These are phyloP conservation scores for Xylariaceae sp. DNA, from an alignment of 2,329 filamentous ascomycete species.

Conservation along the genomic window DNA sequence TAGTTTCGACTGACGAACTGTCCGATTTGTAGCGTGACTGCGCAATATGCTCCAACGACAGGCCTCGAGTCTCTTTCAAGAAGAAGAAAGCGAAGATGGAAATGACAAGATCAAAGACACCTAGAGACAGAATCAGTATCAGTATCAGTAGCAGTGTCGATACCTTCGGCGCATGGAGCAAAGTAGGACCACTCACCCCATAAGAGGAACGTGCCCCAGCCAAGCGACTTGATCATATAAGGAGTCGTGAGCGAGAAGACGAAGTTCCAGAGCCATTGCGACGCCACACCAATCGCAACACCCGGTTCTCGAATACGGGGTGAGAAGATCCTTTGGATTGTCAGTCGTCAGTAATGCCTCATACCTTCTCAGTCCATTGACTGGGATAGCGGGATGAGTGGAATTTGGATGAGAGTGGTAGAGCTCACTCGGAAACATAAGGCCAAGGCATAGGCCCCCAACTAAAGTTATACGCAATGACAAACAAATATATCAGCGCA, in stretches of 20 bases:
- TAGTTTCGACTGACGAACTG: constrained; percentile 9
- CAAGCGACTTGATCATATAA: constrained; percentile 43
- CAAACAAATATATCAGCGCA: constrained; percentile 49
- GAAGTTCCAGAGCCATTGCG: constrained; percentile 47
- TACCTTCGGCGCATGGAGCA: not conserved
- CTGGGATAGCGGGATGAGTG: not conserved
- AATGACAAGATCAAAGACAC: constrained; percentile 39
- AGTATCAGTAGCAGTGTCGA: not conserved
- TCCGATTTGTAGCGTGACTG: constrained; percentile 26
- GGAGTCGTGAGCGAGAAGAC: constrained; percentile 44
- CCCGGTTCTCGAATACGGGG: constrained; percentile 44
- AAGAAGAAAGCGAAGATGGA: constrained; percentile 43
- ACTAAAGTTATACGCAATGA: constrained; percentile 46
- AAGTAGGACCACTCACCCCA: constrained; percentile 32
- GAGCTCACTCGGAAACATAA: constrained; percentile 39
- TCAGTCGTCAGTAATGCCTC: constrained; percentile 5
- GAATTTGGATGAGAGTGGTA: not conserved
- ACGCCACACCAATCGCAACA: constrained; percentile 40
- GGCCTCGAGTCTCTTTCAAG: constrained; percentile 64
- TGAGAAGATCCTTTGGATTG: constrained; percentile 38
- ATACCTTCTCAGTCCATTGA: not conserved
- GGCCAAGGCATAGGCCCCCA: constrained; percentile 49
- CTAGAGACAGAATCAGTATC: not conserved
- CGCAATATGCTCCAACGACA: constrained; percentile 55
- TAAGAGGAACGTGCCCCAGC: constrained; percentile 43